Evolutionary conservation across 2,329 filamentous ascomycete species (phyloP), one percentile per base, ranked within the genome.

Genomic region (Pseudopithomyces chartarum): DNA sequence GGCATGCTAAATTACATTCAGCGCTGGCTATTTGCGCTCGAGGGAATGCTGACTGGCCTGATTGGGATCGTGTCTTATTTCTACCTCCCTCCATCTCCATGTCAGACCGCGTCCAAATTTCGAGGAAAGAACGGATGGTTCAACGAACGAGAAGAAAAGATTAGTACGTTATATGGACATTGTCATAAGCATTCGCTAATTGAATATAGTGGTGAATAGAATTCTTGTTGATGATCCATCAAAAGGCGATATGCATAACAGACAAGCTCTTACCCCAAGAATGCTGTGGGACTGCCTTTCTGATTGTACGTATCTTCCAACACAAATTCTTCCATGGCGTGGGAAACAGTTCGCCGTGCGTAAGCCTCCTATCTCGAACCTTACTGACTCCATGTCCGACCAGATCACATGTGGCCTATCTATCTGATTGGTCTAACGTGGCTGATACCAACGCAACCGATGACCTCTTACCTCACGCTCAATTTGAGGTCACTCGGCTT

Each of bases 61-160:
- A 76, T 76, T 48, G 74, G 74, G 11, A 66, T 76, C 15, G 50
- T 67, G 4, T 70, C 74, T 0, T 75, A 65, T 61, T 74, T 75
- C 49, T 75, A 78, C 22, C 66, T 80, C 44, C 77, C 78, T 0
- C 70, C 79, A 0, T 77, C 87, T 0, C 89, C 90, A 0, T 88
- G 86, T 0, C 81, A 86, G 48, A 92, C 90, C 3, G 84, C 81
- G 10, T 82, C 83, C 19, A 73, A 80, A 43, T 82, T 91, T 59
- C 85, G 84, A 44, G 83, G 85, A 2, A 85, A 85, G 54, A 62
- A 82, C 19, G 87, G 88, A 5, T 89, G 87, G 87, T 89, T 89
- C 70, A 84, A 78, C 2, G 87, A 89, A 66, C 80, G 80, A 1
- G 86, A 91, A 67, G 88, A 90, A 65, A 83, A 85, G 55, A 90